These are phyloP conservation scores for Phytophthora pluvialis DNA, from an alignment of 352 stramenopile species.

Conservation along the genomic window DNA sequence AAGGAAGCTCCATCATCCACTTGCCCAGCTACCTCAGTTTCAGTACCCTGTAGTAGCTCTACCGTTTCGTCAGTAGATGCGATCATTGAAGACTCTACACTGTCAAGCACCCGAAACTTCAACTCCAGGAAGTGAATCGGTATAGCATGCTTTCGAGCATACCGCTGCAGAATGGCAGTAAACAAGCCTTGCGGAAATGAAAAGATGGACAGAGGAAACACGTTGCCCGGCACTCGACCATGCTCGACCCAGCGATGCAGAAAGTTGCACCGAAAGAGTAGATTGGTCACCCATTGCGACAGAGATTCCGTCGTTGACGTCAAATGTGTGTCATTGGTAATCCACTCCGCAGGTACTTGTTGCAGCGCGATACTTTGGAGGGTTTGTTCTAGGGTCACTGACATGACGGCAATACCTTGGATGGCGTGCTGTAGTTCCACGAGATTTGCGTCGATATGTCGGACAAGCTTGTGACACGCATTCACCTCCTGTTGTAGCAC, in stretches of 20 bases:
- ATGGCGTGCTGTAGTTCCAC: conserved; percentile 63
- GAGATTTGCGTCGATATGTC: conserved; percentile 46
- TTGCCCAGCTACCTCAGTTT: conserved; percentile 1
- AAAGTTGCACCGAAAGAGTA: conserved; percentile 65
- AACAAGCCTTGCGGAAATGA: conserved; percentile 82
- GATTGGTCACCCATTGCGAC: conserved; percentile 59
- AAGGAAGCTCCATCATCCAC: conserved; percentile 58
- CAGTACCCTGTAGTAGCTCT: conserved; percentile 7
- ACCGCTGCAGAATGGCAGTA: conserved; percentile 76
- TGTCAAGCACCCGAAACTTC: conserved; percentile 64
- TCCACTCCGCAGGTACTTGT: conserved; percentile 66
- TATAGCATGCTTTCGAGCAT: conserved; percentile 67
- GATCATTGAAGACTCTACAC: conserved; percentile 37
- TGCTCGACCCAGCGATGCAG: conserved; percentile 54
- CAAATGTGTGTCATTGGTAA: conserved; percentile 19
- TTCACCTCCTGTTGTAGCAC: conserved; percentile 73
- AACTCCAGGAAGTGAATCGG: conserved; percentile 85
- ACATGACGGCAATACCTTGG: conserved; percentile 65
- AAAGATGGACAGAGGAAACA: conserved; percentile 71
- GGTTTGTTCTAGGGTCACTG: conserved; percentile 54
- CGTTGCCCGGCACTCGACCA: conserved; percentile 29
- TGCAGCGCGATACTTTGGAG: conserved; percentile 54
- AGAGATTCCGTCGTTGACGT: conserved; percentile 47
- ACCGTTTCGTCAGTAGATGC: not conserved
- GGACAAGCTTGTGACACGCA: conserved; percentile 57